These are phyloP conservation scores for Cyclotella cryptica DNA, from an alignment of 108 stramenopile genomes.

Conservation along the genomic window DNA sequence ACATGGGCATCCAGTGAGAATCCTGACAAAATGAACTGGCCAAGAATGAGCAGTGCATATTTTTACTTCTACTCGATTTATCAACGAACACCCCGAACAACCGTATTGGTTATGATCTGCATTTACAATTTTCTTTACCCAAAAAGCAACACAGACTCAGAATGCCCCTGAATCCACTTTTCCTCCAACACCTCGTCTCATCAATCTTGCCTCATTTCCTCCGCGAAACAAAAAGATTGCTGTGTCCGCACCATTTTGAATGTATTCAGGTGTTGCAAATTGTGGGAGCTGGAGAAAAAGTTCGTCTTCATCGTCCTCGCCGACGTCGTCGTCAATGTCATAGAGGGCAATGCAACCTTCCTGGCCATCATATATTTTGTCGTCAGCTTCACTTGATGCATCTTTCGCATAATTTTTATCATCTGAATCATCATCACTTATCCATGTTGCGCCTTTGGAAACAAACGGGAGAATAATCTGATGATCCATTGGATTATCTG, in stretches of 20 bases:
- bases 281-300: constrained; percentile 42
- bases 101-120: no score
- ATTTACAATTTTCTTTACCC: no score
- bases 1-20: no score
- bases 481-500: constrained; percentile 14
- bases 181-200: constrained; percentile 2
- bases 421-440: constrained; percentile 24
- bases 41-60: no score
- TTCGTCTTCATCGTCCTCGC: constrained; percentile 32
- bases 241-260: constrained; percentile 32
- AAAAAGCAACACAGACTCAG: no score
- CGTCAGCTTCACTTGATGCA: not conserved
- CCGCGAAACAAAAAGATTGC: constrained; percentile 24
- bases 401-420: not conserved
- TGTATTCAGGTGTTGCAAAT: constrained; percentile 30
- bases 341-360: no score
- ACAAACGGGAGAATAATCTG: constrained; percentile 68
- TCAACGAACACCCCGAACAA: no score
- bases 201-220: constrained; percentile 31
- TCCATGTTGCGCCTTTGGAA: constrained; percentile 57
- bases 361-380: no score
- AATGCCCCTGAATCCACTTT: no score
- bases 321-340: constrained; percentile 1
- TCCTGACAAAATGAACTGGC: no score
- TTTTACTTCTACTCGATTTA: no score